Percentiles rank a stretch among this genome's conserved stretches.
Conservation (phyloP, 441 rosid species). For the Gossypium schwendimanii region DNA sequence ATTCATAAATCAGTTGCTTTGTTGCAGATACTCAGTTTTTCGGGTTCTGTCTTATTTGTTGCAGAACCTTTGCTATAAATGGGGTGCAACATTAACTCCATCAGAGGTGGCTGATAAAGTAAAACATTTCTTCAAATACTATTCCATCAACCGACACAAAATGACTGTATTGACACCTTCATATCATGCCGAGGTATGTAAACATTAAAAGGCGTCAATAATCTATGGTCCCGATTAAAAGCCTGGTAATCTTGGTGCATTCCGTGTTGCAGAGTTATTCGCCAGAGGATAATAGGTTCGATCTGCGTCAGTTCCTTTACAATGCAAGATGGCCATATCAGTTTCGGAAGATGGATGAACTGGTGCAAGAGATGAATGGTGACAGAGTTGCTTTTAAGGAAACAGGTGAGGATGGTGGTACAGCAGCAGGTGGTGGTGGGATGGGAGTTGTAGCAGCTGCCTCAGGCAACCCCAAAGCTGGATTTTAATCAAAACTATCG, state of each 20-base stretch:
- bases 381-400: slow-evolving; percentile 38
- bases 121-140: slow-evolving; percentile 81
- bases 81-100: slow-evolving; percentile 80
- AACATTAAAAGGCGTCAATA: neutral
- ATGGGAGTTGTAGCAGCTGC: slow-evolving; percentile 71
- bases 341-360: slow-evolving; percentile 74
- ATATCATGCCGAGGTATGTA: slow-evolving; percentile 79
- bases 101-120: slow-evolving; percentile 83
- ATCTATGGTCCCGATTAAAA: neutral
- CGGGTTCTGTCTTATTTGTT: neutral
- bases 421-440: slow-evolving; percentile 14
- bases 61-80: slow-evolving; percentile 90
- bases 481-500: slow-evolving; percentile 26
- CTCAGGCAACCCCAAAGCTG: slow-evolving; percentile 72
- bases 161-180: slow-evolving; percentile 90
- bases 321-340: slow-evolving; percentile 80
- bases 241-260: neutral
- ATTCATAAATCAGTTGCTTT: neutral
- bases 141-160: slow-evolving; percentile 88
- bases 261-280: slow-evolving; percentile 61
- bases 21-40: slow-evolving; percentile 6
- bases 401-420: slow-evolving; percentile 14
- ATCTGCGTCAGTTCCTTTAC: slow-evolving; percentile 82
- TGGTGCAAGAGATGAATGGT: slow-evolving; percentile 55
- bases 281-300: slow-evolving; percentile 88